phyloP scores from a whole-genome alignment of 2,329 filamentous ascomycete species.

The Graphilbum fragrans region DNA sequence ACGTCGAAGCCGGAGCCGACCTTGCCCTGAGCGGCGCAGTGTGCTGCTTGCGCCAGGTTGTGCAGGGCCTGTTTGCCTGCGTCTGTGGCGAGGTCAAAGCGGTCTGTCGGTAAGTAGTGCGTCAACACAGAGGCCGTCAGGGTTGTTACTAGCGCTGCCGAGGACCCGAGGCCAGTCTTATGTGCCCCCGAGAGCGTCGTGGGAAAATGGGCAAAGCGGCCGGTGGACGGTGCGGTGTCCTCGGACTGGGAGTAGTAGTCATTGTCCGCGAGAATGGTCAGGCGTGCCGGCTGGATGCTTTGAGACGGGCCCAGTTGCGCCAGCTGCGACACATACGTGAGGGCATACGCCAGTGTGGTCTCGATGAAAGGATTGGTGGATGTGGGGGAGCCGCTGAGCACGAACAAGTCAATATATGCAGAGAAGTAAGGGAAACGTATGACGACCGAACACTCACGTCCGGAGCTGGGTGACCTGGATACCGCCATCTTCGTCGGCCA shows the following conservation, averaged over 20 bases:
- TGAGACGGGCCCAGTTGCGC: slow-evolving; percentile 23
- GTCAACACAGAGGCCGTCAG: slow-evolving; percentile 65
- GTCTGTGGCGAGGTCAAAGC: slow-evolving; percentile 45
- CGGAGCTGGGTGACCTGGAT: slow-evolving; percentile 70
- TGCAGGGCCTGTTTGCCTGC: slow-evolving; percentile 55
- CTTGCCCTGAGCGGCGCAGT: slow-evolving; percentile 94
- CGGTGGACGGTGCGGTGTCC: background rate
- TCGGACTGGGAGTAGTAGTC: slow-evolving; percentile 81
- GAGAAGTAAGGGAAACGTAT: no score
- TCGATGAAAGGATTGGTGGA: slow-evolving; percentile 76
- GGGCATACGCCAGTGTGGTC: slow-evolving; percentile 74
- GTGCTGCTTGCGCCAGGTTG: slow-evolving; percentile 85
- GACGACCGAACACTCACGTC: slow-evolving; percentile 55
- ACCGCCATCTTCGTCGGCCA: slow-evolving; percentile 60
- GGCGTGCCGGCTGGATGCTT: slow-evolving; percentile 53
- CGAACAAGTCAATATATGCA: slow-evolving; percentile 1
- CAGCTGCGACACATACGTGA: slow-evolving; percentile 60
- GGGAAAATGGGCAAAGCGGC: slow-evolving; percentile 64
- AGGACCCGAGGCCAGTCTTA: slow-evolving; percentile 94
- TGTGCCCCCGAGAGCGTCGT: slow-evolving; percentile 67
- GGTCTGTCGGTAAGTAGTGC: slow-evolving; percentile 53
- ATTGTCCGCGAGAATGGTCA: slow-evolving; percentile 88
- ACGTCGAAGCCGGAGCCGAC: slow-evolving; percentile 94
- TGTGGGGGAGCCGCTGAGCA: slow-evolving; percentile 29
- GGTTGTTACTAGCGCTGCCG: slow-evolving; percentile 83